phyloP scores from a whole-genome alignment of 345 rosid genomes.

The Aurinia saxatilis region DNA sequence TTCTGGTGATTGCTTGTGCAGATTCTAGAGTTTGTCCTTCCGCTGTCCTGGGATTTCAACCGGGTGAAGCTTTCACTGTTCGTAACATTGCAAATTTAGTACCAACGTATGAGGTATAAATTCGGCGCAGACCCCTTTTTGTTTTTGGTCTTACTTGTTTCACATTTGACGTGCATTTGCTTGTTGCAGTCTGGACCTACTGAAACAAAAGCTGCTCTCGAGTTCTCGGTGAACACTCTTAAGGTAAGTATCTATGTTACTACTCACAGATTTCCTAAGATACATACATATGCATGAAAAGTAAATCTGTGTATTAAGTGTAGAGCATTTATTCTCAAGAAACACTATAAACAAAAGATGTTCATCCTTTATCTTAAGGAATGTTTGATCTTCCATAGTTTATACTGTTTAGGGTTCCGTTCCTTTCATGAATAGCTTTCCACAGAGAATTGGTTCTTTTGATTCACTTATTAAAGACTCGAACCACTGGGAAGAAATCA shows the following conservation, averaged over 20 bases:
- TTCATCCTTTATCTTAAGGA: too few relatives aligned
- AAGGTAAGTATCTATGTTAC: constrained; percentile 42
- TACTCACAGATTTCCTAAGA: neutral
- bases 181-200: constrained; percentile 73
- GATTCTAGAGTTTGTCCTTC: constrained; percentile 99
- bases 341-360: too few relatives aligned
- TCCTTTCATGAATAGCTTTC: too few relatives aligned
- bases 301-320: too few relatives aligned
- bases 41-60: constrained; percentile 76
- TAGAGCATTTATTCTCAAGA: too few relatives aligned
- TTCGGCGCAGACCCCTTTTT: neutral
- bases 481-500: too few relatives aligned
- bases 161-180: constrained; percentile 6
- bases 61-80: constrained; percentile 91
- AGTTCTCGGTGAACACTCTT: constrained; percentile 83
- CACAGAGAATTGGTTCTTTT: too few relatives aligned
- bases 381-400: too few relatives aligned
- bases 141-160: neutral
- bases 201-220: constrained; percentile 91
- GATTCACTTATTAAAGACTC: too few relatives aligned
- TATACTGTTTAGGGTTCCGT: too few relatives aligned
- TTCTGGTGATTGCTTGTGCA: constrained; percentile 94
- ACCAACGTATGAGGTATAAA: constrained; percentile 69
- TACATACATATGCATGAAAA: too few relatives aligned
- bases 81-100: constrained; percentile 92